These are phyloP conservation scores for Metschnikowia santaceciliae DNA, from an alignment of 805 yeast genomes.

Conservation along the genomic window DNA sequence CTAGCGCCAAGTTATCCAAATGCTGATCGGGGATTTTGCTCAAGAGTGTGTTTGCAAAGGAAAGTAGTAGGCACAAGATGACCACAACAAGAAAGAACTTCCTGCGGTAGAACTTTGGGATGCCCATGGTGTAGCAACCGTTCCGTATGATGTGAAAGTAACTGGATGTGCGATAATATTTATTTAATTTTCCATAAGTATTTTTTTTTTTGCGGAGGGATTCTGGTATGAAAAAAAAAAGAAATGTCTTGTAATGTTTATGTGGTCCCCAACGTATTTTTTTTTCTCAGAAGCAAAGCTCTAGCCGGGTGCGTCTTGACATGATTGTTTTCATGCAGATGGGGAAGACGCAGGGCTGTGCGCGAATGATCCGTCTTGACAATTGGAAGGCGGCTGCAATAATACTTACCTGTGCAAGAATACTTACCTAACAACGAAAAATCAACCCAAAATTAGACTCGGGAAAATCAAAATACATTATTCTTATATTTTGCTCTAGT, in stretches of 20 bases:
- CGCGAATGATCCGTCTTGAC: background rate
- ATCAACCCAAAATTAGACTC: background rate
- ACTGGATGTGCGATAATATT: background rate
- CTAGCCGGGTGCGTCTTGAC: background rate
- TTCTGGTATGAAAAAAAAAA: background rate
- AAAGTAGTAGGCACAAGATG: conserved; percentile 7
- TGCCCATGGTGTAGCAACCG: conserved; percentile 5
- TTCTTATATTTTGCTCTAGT: background rate
- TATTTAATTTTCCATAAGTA: background rate
- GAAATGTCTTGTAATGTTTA: background rate
- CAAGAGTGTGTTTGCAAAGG: conserved; percentile 11
- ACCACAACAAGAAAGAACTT: conserved; percentile 7
- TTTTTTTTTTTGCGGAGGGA: background rate
- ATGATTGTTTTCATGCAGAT: background rate
- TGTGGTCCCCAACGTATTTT: background rate
- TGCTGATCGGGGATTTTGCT: conserved; percentile 20
- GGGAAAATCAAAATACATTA: background rate
- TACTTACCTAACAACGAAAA: too few species aligned
- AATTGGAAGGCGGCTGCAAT: background rate
- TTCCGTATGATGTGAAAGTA: background rate
- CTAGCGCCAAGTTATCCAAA: conserved; percentile 22
- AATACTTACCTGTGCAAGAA: background rate
- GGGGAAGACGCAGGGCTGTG: background rate
- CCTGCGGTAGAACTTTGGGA: conserved; percentile 15
- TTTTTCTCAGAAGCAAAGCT: background rate